Percentiles rank a stretch among this genome's conserved stretches.
Evolutionary conservation across 352 stramenopile genomes (phyloP).

Genomic region (Globisporangium perplexum): DNA sequence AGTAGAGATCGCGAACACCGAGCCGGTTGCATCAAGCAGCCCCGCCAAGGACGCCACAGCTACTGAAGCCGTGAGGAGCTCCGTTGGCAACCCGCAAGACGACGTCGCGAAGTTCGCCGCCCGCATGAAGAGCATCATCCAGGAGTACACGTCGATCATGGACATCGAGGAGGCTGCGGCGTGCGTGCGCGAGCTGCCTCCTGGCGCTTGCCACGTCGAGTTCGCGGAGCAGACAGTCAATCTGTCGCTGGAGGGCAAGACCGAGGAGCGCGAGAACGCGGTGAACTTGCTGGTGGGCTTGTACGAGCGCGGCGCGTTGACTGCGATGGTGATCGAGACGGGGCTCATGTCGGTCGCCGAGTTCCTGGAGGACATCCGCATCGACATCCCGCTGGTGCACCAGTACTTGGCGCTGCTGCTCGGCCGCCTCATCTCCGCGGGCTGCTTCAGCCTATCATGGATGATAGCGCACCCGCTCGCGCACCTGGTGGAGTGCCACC

Average conservation of each 20-base stretch:
- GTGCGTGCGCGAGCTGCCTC: constrained; percentile 67
- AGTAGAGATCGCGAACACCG: background rate
- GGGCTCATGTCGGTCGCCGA: constrained; percentile 67
- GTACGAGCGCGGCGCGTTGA: constrained; percentile 60
- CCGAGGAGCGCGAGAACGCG: constrained; percentile 52
- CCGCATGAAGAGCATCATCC: constrained; percentile 84
- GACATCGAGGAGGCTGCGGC: constrained; percentile 71
- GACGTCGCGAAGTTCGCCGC: constrained; percentile 39
- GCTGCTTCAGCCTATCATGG: constrained; percentile 83
- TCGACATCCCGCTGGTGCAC: constrained; percentile 80
- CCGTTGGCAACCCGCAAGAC: constrained; percentile 11
- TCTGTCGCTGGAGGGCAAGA: constrained; percentile 69
- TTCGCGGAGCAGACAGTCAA: constrained; percentile 75
- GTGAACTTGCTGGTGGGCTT: constrained; percentile 73
- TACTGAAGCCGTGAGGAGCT: constrained; percentile 5
- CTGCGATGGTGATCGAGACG: constrained; percentile 66
- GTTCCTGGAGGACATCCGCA: constrained; percentile 83
- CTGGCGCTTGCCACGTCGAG: constrained; percentile 37
- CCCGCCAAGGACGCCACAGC: background rate
- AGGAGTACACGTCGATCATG: constrained; percentile 77
- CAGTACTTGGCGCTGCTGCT: constrained; percentile 74
- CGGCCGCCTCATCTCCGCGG: constrained; percentile 62
- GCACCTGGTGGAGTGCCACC: constrained; percentile 51
- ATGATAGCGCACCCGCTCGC: constrained; percentile 54
- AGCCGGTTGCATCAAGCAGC: constrained; percentile 4